phyloP scores from a whole-genome alignment of 495 filamentous ascomycete genomes.

The Hypomontagnella monticulosa region DNA sequence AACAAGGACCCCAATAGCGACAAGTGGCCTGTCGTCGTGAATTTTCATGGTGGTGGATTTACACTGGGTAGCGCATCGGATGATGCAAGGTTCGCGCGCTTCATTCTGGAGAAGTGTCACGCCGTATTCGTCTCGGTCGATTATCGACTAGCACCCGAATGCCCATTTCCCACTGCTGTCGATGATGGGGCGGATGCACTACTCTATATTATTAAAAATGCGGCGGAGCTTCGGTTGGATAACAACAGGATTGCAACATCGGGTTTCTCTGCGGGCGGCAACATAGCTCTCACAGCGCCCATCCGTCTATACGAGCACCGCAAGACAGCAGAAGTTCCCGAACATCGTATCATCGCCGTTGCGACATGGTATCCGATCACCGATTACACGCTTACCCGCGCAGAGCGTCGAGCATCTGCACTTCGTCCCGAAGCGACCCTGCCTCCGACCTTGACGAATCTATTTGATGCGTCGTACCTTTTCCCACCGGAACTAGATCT shows the following conservation, averaged over 20 bases:
- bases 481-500: slow-evolving; percentile 56
- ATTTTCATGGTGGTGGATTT: slow-evolving; percentile 84
- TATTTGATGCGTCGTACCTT: slow-evolving; percentile 90
- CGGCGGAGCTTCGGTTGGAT: slow-evolving; percentile 59
- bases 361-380: slow-evolving; percentile 86
- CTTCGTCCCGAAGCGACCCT: slow-evolving; percentile 76
- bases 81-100: slow-evolving; percentile 74
- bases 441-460: slow-evolving; percentile 74
- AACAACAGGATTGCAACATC: slow-evolving; percentile 69
- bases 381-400: slow-evolving; percentile 81
- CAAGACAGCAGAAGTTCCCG: slow-evolving; percentile 36
- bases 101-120: slow-evolving; percentile 58
- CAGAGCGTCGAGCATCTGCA: slow-evolving; percentile 70
- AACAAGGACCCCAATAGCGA: slow-evolving; percentile 56
- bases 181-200: slow-evolving; percentile 79
- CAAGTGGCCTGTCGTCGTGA: slow-evolving; percentile 71
- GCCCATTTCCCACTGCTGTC: slow-evolving; percentile 78
- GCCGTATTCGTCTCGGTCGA: slow-evolving; percentile 75
- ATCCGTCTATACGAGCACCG: slow-evolving; percentile 64
- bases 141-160: slow-evolving; percentile 81
- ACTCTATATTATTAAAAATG: slow-evolving; percentile 69
- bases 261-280: slow-evolving; percentile 90
- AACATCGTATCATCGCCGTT: slow-evolving; percentile 49
- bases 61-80: slow-evolving; percentile 75
- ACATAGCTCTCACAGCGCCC: slow-evolving; percentile 83